Base-by-base conservation (phyloP, 1,284 basidiomycete genomes). In the Athelia sp. region DNA sequence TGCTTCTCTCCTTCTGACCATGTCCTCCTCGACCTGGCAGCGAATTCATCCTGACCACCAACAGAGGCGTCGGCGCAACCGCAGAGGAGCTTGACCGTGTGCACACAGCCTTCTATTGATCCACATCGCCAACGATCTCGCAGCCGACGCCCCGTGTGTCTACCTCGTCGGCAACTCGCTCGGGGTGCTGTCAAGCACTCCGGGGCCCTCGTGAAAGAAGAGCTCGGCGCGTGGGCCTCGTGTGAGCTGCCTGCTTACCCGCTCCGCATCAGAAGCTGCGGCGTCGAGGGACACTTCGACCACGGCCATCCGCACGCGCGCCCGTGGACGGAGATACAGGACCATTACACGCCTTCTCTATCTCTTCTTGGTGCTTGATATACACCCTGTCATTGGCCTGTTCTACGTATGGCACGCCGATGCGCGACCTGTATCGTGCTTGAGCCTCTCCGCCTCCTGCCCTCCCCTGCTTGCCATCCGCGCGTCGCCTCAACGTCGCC, bases 101-200 rank as follows among this genome's bases (percentile, higher is more conserved):
- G 45, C 50, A 61, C 10, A 36, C 44, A 74, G 93, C 19, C 13
- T 14, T 10, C n/a, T 45, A 32, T 47, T 31, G 48, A 22, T 24
- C 23, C n/a, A 18, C 26, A 58, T 81, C 89, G 32, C 24, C 18
- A 29, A 31, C 32, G 46, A 52, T 40, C 48, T 43, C 40, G 55
- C 53, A 79, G 75, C 63, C 73, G 78, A 82, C 54, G 64, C 67
- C 49, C 70, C 75, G 50, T 82, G 82, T 64, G 82, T 87, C 36
- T 99, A 99, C 68, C 83, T 99, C 46, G 97, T 93, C 67, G 97
- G 96, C 43, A 99, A 99, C 72, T 98, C 94, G 40, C 80, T 99
- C 3, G 96, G 96, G 1, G 77, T 88, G 44, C 74, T 94, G 58
- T 81, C 89, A 40, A 85, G 63, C 75, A 80, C 35, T 86, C 92